Evolutionary conservation across 495 filamentous ascomycete species (phyloP).

Genomic region (Aspergillus hancockii): DNA sequence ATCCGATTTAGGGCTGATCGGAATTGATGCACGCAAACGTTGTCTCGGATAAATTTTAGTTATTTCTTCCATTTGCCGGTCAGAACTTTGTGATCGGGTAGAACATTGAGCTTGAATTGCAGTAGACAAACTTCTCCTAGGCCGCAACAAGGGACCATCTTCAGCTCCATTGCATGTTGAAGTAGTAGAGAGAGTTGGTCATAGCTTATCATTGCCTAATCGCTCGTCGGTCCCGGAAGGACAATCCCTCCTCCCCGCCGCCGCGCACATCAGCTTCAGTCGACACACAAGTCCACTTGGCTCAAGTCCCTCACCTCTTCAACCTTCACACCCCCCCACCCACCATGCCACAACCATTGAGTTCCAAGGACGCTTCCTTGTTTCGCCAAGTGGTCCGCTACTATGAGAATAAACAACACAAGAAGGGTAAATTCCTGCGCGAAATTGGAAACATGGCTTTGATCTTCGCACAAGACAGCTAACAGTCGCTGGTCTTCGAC

Average conservation of each 20-base stretch:
- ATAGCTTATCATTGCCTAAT: slow-evolving; percentile 27
- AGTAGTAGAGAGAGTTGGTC: slow-evolving; percentile 2
- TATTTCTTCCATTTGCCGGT: slow-evolving; percentile 17
- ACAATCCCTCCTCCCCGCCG: slow-evolving; percentile 19
- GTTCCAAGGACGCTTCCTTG: slow-evolving; percentile 86
- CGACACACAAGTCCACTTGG: slow-evolving; percentile 33
- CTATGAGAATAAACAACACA: slow-evolving; percentile 98
- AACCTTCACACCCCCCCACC: slow-evolving; percentile 30
- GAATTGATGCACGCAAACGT: slow-evolving; percentile 9
- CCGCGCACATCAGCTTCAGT: slow-evolving; percentile 46
- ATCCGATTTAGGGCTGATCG: not conserved
- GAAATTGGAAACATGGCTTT: slow-evolving; percentile 10
- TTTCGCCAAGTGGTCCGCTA: slow-evolving; percentile 91
- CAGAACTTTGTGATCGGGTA: slow-evolving; percentile 6
- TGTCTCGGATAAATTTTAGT: slow-evolving; percentile 20
- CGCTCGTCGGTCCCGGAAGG: slow-evolving; percentile 9
- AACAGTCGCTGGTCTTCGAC: slow-evolving; percentile 20
- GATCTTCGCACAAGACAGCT: slow-evolving; percentile 17
- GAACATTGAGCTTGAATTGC: slow-evolving; percentile 1
- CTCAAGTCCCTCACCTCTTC: slow-evolving; percentile 26
- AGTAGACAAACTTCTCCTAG: not conserved
- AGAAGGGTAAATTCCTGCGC: slow-evolving; percentile 63
- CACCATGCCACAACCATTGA: slow-evolving; percentile 79
- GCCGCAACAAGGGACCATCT: not conserved
- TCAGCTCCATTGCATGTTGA: not conserved